These are phyloP conservation scores for Syzygium jambos DNA, from an alignment of 345 rosid species.

Conservation along the genomic window DNA sequence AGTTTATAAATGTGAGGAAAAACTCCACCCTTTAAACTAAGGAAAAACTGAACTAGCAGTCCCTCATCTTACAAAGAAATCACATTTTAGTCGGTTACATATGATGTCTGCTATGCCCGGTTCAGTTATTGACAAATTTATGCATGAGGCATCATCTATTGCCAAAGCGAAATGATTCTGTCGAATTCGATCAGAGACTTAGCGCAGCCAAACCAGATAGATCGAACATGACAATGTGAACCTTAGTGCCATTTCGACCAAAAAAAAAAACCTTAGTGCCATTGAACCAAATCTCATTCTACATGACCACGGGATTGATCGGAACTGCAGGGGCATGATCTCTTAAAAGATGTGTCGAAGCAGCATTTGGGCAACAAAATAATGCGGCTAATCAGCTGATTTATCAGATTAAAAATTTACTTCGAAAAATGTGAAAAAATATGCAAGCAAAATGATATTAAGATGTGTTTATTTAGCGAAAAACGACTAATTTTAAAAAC, in stretches of 20 bases:
- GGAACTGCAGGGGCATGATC: not conserved
- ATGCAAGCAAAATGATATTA: not conserved
- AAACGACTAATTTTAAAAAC: not conserved
- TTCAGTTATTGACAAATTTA: not conserved
- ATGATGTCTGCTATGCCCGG: not conserved
- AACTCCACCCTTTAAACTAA: no score
- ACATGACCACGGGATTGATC: not conserved
- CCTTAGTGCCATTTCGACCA: no score
- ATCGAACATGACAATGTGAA: not conserved
- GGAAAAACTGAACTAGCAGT: no score
- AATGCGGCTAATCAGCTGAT: not conserved
- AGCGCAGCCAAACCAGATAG: not conserved
- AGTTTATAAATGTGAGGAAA: no score
- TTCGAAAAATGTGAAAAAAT: not conserved
- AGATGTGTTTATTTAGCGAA: not conserved
- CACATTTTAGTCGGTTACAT: not conserved
- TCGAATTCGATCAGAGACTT: not conserved
- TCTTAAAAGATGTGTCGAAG: not conserved
- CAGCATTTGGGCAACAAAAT: not conserved
- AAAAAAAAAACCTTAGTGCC: not conserved
- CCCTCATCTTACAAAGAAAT: not conserved
- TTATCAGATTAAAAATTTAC: not conserved
- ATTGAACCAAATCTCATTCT: not conserved
- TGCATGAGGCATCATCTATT: not conserved
- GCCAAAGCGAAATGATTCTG: not conserved